A percentile compares a stretch with the other conserved stretches of the same genome.
Evolutionary conservation across 1,139 yeast species (phyloP).

Genomic region (Nakaseomyces glabratus): DNA sequence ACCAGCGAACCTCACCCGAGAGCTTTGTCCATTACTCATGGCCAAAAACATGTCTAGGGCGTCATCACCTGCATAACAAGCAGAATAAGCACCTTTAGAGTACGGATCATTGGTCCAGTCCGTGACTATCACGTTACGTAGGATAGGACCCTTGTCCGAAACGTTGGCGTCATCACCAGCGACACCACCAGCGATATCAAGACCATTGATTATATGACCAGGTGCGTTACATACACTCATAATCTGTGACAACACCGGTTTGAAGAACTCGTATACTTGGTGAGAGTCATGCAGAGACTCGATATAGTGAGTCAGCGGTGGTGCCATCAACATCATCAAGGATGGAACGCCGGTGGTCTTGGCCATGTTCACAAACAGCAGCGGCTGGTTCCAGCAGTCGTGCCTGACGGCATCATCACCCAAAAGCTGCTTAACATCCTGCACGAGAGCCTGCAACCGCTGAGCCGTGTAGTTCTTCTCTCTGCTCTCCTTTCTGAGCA

Average conservation of each 20-base stretch:
- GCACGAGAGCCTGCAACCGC: no score
- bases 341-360: constrained; percentile 38
- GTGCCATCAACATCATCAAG: constrained; percentile 55
- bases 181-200: constrained; percentile 7
- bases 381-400: constrained; percentile 44
- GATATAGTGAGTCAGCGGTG: constrained; percentile 52
- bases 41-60: constrained; percentile 50
- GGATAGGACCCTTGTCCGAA: constrained; percentile 32
- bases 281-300: constrained; percentile 35
- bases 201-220: constrained; percentile 14
- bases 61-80: constrained; percentile 58
- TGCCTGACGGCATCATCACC: constrained; percentile 8
- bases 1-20: constrained; percentile 66
- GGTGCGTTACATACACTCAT: constrained; percentile 18
- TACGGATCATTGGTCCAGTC: constrained; percentile 66
- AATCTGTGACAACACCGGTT: constrained; percentile 35
- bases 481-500: constrained; percentile 13
- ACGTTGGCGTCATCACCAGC: constrained; percentile 8
- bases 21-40: constrained; percentile 48
- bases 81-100: constrained; percentile 68
- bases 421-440: constrained; percentile 2
- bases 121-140: constrained; percentile 46
- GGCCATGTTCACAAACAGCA: constrained; percentile 40
- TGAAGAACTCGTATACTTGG: constrained; percentile 37
- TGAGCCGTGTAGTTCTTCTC: constrained; percentile 11